Evolutionary conservation across 2,329 filamentous ascomycete genomes (phyloP), one percentile per base, ranked within the genome.

Genomic region (Pseudopyricularia javanii): DNA sequence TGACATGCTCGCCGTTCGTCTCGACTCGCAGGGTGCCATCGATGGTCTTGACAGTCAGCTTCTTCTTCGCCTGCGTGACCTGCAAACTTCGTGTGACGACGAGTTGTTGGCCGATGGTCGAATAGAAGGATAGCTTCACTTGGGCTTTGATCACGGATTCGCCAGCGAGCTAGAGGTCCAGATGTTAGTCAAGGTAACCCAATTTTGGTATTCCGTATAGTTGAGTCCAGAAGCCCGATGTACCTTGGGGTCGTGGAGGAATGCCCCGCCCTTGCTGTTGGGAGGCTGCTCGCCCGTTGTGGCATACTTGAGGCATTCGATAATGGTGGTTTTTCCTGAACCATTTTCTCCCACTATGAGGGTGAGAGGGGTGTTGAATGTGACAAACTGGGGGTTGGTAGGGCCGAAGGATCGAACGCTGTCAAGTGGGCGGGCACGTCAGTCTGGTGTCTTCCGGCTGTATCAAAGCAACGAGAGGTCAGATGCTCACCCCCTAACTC

Each of bases 271-370:
- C 60, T 84, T 86, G 72, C 85, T 91, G 73, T 96, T 95, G 32
- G 93, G 89, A 1, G 93, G 93, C 49, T 95, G 79, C 62, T 94
- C 87, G 54, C 93, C 94, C 7, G 91, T 96, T 17, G 94, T 96
- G 51, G 88, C 91, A 82, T 96, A 98, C 66, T 96, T 96, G 63
- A 98, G 85, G 66, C 90, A 95, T 69, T 98, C 93, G 69, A 98
- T 98, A 64, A 98, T 95, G 54, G 93, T 97, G 60, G 93, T 98
- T 73, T 98, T 98, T 56, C 93, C 93, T 1, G 91, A 97, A 53
- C 93, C 93, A 72, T 98, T 98, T 69, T 90, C 88, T 54, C 93
- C 93, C 54, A 98, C 94, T 60, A 98, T 98, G 56, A 98, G 78
- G 12, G 93, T 98, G 54, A 98, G 77, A 26, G 93, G 94, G 1